These are phyloP conservation scores for Calonectria pauciramosa DNA, from an alignment of 2,329 filamentous ascomycete genomes.

Conservation along the genomic window DNA sequence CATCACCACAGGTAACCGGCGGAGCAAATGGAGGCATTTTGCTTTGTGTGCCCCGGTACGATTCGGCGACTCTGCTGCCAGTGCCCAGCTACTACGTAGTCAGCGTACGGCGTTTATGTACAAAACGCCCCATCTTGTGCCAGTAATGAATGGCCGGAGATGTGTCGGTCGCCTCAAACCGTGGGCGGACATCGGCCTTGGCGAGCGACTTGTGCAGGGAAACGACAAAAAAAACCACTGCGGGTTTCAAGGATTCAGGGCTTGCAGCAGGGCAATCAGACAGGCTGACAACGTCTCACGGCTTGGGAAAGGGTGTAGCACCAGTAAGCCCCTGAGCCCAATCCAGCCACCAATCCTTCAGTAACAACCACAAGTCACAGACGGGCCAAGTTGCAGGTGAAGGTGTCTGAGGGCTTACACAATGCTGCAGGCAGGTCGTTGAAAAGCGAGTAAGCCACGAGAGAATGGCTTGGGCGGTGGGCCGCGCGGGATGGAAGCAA, in stretches of 20 bases:
- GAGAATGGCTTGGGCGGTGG: conserved; percentile 4
- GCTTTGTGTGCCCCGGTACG: conserved; percentile 13
- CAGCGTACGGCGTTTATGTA: background rate
- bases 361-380: conserved; percentile 17
- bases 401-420: conserved; percentile 21
- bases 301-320: conserved; percentile 31
- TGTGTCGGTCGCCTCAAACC: conserved; percentile 3
- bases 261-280: conserved; percentile 33
- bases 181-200: conserved; percentile 11
- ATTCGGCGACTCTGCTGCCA: background rate
- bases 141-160: conserved; percentile 19
- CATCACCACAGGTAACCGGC: conserved; percentile 15
- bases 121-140: conserved; percentile 20
- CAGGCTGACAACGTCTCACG: conserved; percentile 42
- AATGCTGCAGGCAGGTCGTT: conserved; percentile 17
- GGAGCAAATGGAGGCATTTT: conserved; percentile 23
- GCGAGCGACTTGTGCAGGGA: conserved; percentile 12
- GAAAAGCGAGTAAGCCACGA: conserved; percentile 14
- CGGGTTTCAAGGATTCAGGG: conserved; percentile 28
- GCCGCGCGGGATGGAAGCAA: conserved; percentile 9
- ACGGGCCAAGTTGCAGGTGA: conserved; percentile 19
- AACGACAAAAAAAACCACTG: background rate
- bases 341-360: conserved; percentile 30
- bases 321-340: conserved; percentile 41
- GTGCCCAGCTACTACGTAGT: background rate